Base-by-base conservation (phyloP, 2,329 filamentous ascomycete species). In the Botrytis porri region DNA sequence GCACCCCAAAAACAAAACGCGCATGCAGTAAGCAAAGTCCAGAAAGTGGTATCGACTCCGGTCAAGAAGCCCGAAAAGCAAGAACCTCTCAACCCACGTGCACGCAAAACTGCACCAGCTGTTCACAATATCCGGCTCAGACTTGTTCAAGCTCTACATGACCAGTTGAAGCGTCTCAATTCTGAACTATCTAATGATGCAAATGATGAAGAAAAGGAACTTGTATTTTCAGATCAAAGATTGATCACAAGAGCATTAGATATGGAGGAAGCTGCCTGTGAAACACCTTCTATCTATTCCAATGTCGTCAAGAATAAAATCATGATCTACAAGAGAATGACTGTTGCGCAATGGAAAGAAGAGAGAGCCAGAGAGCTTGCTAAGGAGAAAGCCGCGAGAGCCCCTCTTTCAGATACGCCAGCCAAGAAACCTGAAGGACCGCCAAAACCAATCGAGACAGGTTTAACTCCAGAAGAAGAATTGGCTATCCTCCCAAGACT, bases 231-330 rank as follows among this genome's bases (percentile, higher is more conserved):
- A 1, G 85, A 89, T 1, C 89, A 93, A 79, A 87, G 90, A 63
- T 84, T 95, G 35, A 91, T 94, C 75, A 88, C 87, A 76, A 84
- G 89, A 74, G 88, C 89, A 0, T 83, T 95, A 1, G 92, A 95
- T 76, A 89, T 95, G 74, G 97, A 99, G 82, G 90, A 97, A 80
- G 88, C 88, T 51, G 84, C 89, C 12, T 94, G 94, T 20, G 89
- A 90, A 25, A 91, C 91, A 74, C 83, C 87, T 1, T 82, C 87
- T 0, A 89, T 98, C 41, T 99, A 99, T 79, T 85, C 87, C 12
- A 97, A 97, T 78, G 85, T 94, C 39, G 89, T 98, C 81, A 97
- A 95, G 80, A 92, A 94, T 76, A 90, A 90, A 48, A 91, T 98
- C 73, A 87, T 92, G 77, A 86, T 86, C 61, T 90, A 94, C 80